Evolutionary conservation across 106 monocot genomes (phyloP).

Genomic region (Dendrobium nobile): DNA sequence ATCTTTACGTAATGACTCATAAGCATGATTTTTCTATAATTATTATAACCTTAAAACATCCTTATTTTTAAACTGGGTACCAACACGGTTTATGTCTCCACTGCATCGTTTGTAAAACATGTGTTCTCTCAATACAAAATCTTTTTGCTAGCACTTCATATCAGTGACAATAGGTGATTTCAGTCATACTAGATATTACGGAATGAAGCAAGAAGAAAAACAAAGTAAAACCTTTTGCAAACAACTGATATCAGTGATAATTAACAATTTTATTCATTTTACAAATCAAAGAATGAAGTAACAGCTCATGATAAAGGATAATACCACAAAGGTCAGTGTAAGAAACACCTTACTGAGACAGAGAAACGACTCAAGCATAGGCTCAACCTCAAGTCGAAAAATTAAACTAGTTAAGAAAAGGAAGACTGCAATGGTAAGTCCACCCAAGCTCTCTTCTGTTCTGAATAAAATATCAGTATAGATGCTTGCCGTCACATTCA

Average conservation of each 20-base stretch:
- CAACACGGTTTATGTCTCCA: no score
- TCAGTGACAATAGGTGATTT: neutral
- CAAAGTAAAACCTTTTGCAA: neutral
- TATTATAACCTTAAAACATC: no score
- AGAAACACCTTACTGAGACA: constrained; percentile 1
- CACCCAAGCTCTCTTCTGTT: neutral
- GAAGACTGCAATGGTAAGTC: neutral
- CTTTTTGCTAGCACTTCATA: neutral
- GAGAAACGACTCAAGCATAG: neutral
- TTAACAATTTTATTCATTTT: neutral
- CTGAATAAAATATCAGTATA: neutral
- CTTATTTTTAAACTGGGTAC: no score
- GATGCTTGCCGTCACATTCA: neutral
- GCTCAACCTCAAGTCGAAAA: neutral
- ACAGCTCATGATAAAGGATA: neutral
- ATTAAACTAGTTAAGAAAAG: neutral
- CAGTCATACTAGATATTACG: neutral
- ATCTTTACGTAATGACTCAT: no score
- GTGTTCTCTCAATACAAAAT: neutral
- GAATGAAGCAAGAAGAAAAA: neutral
- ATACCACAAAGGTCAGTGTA: neutral
- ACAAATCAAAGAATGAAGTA: neutral
- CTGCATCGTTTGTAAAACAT: neutral
- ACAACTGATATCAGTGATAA: no score
- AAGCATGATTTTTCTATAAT: no score